Percentiles rank a stretch among this genome's conserved stretches.
Evolutionary conservation across 352 stramenopile species (phyloP).

Genomic region (Phytophthora sp.): DNA sequence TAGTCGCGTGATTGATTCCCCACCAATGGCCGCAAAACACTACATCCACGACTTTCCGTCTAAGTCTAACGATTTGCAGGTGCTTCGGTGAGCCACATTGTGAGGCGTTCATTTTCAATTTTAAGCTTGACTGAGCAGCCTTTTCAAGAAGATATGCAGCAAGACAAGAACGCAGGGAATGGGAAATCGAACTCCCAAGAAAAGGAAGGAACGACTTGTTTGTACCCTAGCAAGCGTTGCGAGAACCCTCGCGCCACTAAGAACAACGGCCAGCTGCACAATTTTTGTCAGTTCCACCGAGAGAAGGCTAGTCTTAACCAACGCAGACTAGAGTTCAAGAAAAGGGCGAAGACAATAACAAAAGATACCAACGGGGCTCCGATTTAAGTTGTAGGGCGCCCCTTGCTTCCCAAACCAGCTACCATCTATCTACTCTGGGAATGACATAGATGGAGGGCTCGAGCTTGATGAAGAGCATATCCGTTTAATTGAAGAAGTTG

Average conservation of each 20-base stretch:
- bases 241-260: constrained; percentile 38
- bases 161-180: too few species aligned
- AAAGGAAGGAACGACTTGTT: too few species aligned
- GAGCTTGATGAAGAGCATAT: constrained; percentile 19
- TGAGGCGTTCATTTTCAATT: too few species aligned
- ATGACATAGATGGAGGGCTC: constrained; percentile 1
- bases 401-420: constrained; percentile 1
- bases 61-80: too few species aligned
- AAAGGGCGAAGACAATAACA: neutral
- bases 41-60: too few species aligned
- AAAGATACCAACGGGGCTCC: neutral
- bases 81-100: too few species aligned
- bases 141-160: too few species aligned
- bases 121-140: too few species aligned
- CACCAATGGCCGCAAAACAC: too few species aligned
- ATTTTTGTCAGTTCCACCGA: constrained; percentile 28
- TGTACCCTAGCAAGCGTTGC: constrained; percentile 45
- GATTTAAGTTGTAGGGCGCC: neutral
- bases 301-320: constrained; percentile 31
- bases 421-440: too few species aligned
- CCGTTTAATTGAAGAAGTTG: constrained; percentile 24
- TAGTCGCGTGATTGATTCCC: too few species aligned
- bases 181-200: too few species aligned
- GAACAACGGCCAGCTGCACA: constrained; percentile 48
- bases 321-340: constrained; percentile 14